Evolutionary conservation across 2,329 filamentous ascomycete species (phyloP), one percentile per base, ranked within the genome.

Genomic region (Mariannaea sp.): DNA sequence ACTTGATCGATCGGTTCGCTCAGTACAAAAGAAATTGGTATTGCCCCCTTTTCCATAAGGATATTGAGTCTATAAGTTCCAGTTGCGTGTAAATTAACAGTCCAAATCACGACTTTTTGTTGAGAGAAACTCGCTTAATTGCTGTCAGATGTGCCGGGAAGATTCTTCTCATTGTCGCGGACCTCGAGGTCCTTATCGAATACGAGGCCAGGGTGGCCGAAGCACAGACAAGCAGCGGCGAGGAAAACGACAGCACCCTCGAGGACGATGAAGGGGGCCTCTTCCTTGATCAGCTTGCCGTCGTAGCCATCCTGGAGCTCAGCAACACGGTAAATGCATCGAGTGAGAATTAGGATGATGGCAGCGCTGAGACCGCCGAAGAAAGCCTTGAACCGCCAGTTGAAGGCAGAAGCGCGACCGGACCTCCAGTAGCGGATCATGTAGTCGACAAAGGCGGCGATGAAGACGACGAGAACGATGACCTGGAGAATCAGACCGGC

Each of bases 221-320:
- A 65, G 62, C 61, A 70, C n/a, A 78, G 68, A 4, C 70, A 61
- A 17, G 67, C 29, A 7, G 66, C 70, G 10, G 75, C 74, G 8
- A 76, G 51, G 12, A 71, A 65, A 14, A 77, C 70, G 10, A 75
- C 50, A 12, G 65, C 55, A 32, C 79, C 79, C 73, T 84, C 82
- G 3, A 84, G 70, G 1, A 71, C 72, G 56, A 84, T 80, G 57
- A 85, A 84, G 4, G 78, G 69, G 1, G 68, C 60, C 69, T 85
- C 73, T 32, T 84, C 71, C 50, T 69, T 70, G 49, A 87, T 82
- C 56, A 87, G 68, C 1, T 72, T 65, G 1, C 83, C 84, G 19
- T 65, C 33, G 73, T 85, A 89, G 4, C 86, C 86, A 27, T 85
- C 78, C 56, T 77, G 80, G 47, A 90, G 72, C 75, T 90, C 87